These are phyloP conservation scores for Xylaria sp. DNA, from an alignment of 2,329 filamentous ascomycete species.

Conservation along the genomic window DNA sequence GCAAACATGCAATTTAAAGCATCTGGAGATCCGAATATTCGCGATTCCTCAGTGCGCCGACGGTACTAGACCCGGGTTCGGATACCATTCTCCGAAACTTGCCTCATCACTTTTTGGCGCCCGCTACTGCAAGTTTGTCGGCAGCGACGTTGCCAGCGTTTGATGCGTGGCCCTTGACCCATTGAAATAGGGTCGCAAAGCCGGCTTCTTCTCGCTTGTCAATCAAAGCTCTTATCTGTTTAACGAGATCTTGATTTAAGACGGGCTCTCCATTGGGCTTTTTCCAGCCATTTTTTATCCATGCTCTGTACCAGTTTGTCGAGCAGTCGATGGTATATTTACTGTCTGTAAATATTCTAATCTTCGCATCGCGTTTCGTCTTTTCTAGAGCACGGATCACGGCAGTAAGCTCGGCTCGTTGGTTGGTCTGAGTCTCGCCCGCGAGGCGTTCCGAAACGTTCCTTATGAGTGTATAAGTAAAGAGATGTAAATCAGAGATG, in stretches of 20 bases:
- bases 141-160: slow-evolving; percentile 82
- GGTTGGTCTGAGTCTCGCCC: slow-evolving; percentile 86
- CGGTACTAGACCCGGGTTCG: neutral
- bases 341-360: slow-evolving; percentile 89
- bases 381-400: slow-evolving; percentile 85
- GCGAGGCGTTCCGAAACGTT: slow-evolving; percentile 80
- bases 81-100: neutral
- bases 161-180: slow-evolving; percentile 87
- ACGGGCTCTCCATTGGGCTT: slow-evolving; percentile 76
- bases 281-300: slow-evolving; percentile 81
- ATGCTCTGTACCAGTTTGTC: slow-evolving; percentile 82
- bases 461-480: slow-evolving; percentile 48
- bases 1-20: slow-evolving; percentile 15
- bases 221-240: slow-evolving; percentile 76
- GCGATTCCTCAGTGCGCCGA: slow-evolving; percentile 2
- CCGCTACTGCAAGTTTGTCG: slow-evolving; percentile 78
- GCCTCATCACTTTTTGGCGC: slow-evolving; percentile 56
- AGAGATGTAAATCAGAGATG: slow-evolving; percentile 27
- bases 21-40: neutral
- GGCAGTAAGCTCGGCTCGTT: slow-evolving; percentile 93
- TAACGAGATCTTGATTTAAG: slow-evolving; percentile 87
- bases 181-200: slow-evolving; percentile 77
- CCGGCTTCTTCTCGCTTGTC: slow-evolving; percentile 72
- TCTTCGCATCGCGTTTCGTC: slow-evolving; percentile 72
- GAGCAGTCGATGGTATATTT: slow-evolving; percentile 91